phyloP scores from a whole-genome alignment of 2,329 filamentous ascomycete species.

The Didymellaceae sp. region DNA sequence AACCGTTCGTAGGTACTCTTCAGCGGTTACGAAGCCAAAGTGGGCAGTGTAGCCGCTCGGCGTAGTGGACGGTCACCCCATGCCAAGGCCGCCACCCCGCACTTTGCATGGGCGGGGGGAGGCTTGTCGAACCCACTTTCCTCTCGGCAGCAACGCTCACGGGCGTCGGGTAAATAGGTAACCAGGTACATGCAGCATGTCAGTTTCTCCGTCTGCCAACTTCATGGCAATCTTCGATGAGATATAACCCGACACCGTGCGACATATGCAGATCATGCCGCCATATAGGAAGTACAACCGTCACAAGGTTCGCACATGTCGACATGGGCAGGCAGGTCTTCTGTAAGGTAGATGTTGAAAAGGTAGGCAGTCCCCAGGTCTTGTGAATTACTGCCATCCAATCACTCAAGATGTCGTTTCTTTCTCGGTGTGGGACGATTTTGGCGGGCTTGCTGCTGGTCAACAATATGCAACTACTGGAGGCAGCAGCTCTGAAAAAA shows the following conservation, averaged over 20 bases:
- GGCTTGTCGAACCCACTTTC: slow-evolving; percentile 18
- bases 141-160: neutral
- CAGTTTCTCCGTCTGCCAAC: slow-evolving; percentile 15
- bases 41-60: slow-evolving; percentile 3
- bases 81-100: slow-evolving; percentile 34
- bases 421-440: slow-evolving; percentile 11
- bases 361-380: neutral
- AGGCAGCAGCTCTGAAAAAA: slow-evolving; percentile 15
- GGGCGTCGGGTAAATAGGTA: slow-evolving; percentile 14
- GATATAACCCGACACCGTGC: slow-evolving; percentile 10
- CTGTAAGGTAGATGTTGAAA: slow-evolving; percentile 1
- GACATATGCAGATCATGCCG: slow-evolving; percentile 6
- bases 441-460: slow-evolving; percentile 23
- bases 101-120: slow-evolving; percentile 24
- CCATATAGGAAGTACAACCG: slow-evolving; percentile 6
- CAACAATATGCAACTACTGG: slow-evolving; percentile 3
- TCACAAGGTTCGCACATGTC: neutral
- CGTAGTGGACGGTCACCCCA: slow-evolving; percentile 1
- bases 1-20: too few species aligned
- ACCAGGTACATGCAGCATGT: slow-evolving; percentile 10
- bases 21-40: slow-evolving; percentile 1
- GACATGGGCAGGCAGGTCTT: neutral
- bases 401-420: slow-evolving; percentile 5
- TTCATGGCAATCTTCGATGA: neutral
- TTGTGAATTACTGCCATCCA: neutral